Conservation (phyloP, 106 monocot genomes). For the Phalaenopsis aphrodite region DNA sequence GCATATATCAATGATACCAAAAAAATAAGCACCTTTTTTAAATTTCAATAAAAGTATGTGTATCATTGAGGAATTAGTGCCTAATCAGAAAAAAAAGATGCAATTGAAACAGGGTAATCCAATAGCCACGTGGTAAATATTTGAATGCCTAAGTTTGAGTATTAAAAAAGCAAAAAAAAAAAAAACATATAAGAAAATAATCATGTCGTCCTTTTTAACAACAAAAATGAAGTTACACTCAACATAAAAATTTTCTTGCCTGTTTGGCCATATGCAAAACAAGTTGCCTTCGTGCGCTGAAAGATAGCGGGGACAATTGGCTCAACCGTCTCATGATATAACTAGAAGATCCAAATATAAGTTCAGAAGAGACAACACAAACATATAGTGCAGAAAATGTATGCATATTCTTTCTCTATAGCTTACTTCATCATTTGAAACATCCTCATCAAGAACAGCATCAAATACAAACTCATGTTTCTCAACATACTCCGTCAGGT, state of each 20-base stretch:
- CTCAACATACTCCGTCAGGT: conserved; percentile 90
- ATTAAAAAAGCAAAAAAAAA: too few species aligned
- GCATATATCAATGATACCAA: neutral
- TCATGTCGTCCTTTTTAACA: neutral
- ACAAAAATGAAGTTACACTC: neutral
- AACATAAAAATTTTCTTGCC: conserved; percentile 22
- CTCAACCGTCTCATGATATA: conserved; percentile 88
- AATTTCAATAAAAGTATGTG: neutral
- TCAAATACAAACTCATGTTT: conserved; percentile 98
- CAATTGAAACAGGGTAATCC: neutral
- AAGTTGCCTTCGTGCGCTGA: conserved; percentile 90
- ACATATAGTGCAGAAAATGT: neutral
- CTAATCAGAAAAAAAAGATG: neutral
- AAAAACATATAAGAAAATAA: too few species aligned
- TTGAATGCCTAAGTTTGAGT: too few species aligned
- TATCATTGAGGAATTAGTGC: neutral
- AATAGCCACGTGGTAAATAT: too few species aligned
- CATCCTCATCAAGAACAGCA: conserved; percentile 90
- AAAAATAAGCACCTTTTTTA: neutral
- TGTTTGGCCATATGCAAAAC: conserved; percentile 99
- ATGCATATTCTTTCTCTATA: neutral
- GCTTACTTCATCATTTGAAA: conserved; percentile 92
- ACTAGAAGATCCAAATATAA: conserved; percentile 32
- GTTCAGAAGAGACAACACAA: neutral
- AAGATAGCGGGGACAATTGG: conserved; percentile 88